Evolutionary conservation across 148 eudicot genomes (phyloP), one percentile per base, ranked within the genome.

Genomic region (Amaranthus hypochondriacus): DNA sequence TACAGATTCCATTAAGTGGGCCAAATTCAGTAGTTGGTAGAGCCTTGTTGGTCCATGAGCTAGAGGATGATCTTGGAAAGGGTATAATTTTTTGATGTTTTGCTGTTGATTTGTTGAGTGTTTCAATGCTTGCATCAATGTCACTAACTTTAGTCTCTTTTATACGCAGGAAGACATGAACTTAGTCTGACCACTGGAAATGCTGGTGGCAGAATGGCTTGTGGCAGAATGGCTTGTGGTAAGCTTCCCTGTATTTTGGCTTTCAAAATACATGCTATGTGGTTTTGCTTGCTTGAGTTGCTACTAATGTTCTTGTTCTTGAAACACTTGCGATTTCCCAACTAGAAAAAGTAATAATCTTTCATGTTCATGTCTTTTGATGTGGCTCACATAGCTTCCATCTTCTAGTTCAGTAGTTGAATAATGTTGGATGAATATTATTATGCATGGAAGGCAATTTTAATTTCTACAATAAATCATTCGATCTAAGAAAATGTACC

Each of bases 191-290:
- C 84, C 68, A 93, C 98, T 50, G 98, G 98, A 72, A 93, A 93
- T 87, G 98, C 98, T 69, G 98, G 98, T 71, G 98, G 98, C 66
- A 80, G 98, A 73, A 73, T 93, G 83, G 98, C 98, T 68, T 93
- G 98, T 77, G 98, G 98, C 66, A 80, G 98, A 73, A 73, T 93
- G 83, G 98, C 98, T 68, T 93, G 98, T 77, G 98, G 98, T 93
- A 88, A 79, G 93, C 66, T 49, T 43, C 11, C 54, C 59, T n/a
- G n/a, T 7, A 5, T 3, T 28, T 18, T 28, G 13, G 28, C 59
- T n/a, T 48, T 13, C 5, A 42, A 3, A 7, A 7, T 8, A 56
- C 42, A 3, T 4, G 18, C 60, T 28, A 0, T 66, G 50, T 57
- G 51, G 9, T 3, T 50, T 5, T 48, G 43, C 62, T n/a, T 57